These are phyloP conservation scores for Macrophomina phaseolina DNA, from an alignment of 2,329 filamentous ascomycete species.

Conservation along the genomic window DNA sequence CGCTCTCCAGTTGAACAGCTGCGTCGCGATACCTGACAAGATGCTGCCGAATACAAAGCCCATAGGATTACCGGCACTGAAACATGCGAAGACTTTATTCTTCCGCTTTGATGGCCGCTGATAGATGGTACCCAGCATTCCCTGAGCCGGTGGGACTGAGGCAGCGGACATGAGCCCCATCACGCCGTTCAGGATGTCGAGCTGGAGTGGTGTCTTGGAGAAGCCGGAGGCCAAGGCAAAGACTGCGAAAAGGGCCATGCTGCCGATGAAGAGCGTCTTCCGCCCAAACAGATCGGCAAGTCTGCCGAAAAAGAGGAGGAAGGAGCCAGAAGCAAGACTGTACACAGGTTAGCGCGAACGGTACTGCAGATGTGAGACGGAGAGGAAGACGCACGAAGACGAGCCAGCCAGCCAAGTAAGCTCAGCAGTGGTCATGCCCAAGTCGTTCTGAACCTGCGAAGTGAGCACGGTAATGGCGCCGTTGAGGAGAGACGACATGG, in stretches of 20 bases:
- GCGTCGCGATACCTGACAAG: slow-evolving; percentile 65
- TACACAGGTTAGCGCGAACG: background rate
- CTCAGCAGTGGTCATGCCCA: slow-evolving; percentile 68
- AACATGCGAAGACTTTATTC: slow-evolving; percentile 69
- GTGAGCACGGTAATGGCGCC: slow-evolving; percentile 68
- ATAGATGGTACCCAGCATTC: slow-evolving; percentile 68
- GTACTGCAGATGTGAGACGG: background rate
- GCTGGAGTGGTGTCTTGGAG: slow-evolving; percentile 61
- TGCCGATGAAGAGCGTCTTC: slow-evolving; percentile 64
- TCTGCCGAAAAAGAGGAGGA: slow-evolving; percentile 70
- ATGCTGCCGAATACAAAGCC: slow-evolving; percentile 65
- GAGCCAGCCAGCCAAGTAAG: slow-evolving; percentile 72
- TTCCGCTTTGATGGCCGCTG: slow-evolving; percentile 65
- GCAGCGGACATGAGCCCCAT: slow-evolving; percentile 69
- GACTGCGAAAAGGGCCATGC: slow-evolving; percentile 64
- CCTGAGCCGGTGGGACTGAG: slow-evolving; percentile 68
- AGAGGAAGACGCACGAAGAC: slow-evolving; percentile 53
- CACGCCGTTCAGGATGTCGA: slow-evolving; percentile 68
- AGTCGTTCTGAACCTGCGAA: slow-evolving; percentile 63
- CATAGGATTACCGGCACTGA: slow-evolving; percentile 63
- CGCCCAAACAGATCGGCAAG: slow-evolving; percentile 71
- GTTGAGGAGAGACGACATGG: slow-evolving; percentile 64
- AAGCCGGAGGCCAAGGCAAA: slow-evolving; percentile 66
- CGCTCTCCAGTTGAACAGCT: slow-evolving; percentile 68
- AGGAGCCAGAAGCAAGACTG: slow-evolving; percentile 66